phyloP scores from a whole-genome alignment of 164 flowering plant genomes.

The Vitis cinerea region DNA sequence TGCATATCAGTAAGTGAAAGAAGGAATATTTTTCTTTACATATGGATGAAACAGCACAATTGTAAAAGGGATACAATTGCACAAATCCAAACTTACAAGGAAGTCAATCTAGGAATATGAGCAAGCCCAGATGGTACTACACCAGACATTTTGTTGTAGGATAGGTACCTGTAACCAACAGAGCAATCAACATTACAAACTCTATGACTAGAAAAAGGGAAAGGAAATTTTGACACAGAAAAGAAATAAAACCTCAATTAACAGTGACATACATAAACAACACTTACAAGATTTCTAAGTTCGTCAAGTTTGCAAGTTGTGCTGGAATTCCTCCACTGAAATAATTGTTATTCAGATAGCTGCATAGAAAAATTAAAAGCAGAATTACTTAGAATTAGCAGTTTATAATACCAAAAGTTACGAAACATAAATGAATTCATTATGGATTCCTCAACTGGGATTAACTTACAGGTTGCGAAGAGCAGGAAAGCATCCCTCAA shows the following conservation, averaged over 20 bases:
- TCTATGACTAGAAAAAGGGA: not conserved
- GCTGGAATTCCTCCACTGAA: constrained; percentile 93
- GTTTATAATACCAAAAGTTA: not conserved
- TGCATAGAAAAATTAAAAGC: constrained; percentile 21
- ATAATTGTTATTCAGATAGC: constrained; percentile 84
- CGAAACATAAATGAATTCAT: not conserved
- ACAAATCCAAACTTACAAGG: constrained; percentile 58
- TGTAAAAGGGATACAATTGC: not conserved
- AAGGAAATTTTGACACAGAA: not conserved
- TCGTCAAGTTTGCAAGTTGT: constrained; percentile 85
- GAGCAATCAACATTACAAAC: constrained; percentile 13
- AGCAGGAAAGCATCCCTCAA: constrained; percentile 90
- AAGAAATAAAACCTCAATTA: not conserved
- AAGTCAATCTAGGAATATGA: constrained; percentile 73
- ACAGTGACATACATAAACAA: not conserved
- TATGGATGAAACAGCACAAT: not conserved
- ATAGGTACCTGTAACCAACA: constrained; percentile 63
- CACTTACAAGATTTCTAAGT: constrained; percentile 85
- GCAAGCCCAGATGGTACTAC: constrained; percentile 71
- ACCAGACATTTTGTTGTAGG: constrained; percentile 92
- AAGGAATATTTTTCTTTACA: no score
- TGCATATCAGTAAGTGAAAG: not conserved
- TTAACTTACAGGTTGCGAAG: constrained; percentile 85
- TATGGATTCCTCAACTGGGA: constrained; percentile 2
- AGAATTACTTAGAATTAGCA: not conserved